Percentiles rank a stretch among this genome's conserved stretches.
Conservation (phyloP, 2,329 filamentous ascomycete genomes). For the Scopulariopsis brevicaulis region DNA sequence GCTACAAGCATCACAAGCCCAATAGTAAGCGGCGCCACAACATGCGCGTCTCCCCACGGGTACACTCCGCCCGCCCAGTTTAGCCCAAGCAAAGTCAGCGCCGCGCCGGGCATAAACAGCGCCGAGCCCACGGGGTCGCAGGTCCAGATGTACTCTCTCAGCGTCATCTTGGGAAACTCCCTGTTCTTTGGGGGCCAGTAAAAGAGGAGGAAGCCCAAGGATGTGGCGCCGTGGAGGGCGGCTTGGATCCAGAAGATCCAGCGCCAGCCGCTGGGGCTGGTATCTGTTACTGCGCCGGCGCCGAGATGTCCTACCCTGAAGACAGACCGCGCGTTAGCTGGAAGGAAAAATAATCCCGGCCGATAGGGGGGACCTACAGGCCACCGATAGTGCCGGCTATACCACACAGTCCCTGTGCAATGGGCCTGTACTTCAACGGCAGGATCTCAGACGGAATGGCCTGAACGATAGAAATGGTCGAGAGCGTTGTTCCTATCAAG, state of each 20-base stretch:
- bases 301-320: slow-evolving; percentile 33
- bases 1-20: slow-evolving; percentile 25
- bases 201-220: slow-evolving; percentile 32
- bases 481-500: slow-evolving; percentile 40
- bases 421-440: slow-evolving; percentile 41
- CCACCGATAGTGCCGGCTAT: slow-evolving; percentile 38
- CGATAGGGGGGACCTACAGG: slow-evolving; percentile 23
- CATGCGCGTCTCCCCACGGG: slow-evolving; percentile 24
- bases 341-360: not conserved
- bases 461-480: slow-evolving; percentile 42
- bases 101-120: slow-evolving; percentile 29
- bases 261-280: slow-evolving; percentile 34
- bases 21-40: slow-evolving; percentile 26
- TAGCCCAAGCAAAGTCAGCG: slow-evolving; percentile 29
- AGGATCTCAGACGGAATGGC: slow-evolving; percentile 45
- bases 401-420: slow-evolving; percentile 41
- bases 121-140: slow-evolving; percentile 34
- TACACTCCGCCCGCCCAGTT: slow-evolving; percentile 33
- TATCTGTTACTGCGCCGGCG: slow-evolving; percentile 39
- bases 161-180: slow-evolving; percentile 23
- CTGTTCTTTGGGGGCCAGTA: slow-evolving; percentile 29
- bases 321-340: not conserved
- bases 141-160: slow-evolving; percentile 29
- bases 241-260: slow-evolving; percentile 50
- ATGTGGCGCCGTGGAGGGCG: slow-evolving; percentile 34